Conservation (phyloP, 2,329 filamentous ascomycete species). For the Phyllosticta ampelicida region DNA sequence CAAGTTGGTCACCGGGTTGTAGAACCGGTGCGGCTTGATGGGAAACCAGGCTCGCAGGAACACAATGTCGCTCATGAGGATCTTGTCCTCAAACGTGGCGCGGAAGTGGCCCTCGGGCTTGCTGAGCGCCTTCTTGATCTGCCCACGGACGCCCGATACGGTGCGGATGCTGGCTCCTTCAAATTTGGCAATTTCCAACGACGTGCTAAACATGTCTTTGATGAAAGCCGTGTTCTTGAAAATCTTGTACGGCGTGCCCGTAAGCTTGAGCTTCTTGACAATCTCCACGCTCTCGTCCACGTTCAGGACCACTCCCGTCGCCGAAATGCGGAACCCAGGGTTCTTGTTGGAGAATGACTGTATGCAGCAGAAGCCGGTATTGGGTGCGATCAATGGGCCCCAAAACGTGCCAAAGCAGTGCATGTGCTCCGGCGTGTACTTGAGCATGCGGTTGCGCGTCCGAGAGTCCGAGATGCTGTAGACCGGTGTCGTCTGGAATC, state of each 20-base stretch:
- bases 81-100: conserved; percentile 97
- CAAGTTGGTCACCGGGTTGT: conserved; percentile 91
- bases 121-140: conserved; percentile 90
- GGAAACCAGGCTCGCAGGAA: conserved; percentile 97
- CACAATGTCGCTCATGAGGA: conserved; percentile 91
- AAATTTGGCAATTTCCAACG: conserved; percentile 94
- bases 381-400: conserved; percentile 86
- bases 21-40: conserved; percentile 88
- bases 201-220: conserved; percentile 92
- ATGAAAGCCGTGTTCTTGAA: conserved; percentile 99
- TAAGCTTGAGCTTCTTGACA: conserved; percentile 98
- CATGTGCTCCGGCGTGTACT: conserved; percentile 99
- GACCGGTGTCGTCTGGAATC: conserved; percentile 85
- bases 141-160: conserved; percentile 86
- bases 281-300: conserved; percentile 96
- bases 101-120: conserved; percentile 95
- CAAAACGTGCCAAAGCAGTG: conserved; percentile 97
- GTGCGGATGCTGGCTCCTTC: conserved; percentile 94
- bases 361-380: conserved; percentile 90
- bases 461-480: conserved; percentile 94
- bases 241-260: conserved; percentile 88
- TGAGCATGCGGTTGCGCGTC: conserved; percentile 92
- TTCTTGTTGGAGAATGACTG: conserved; percentile 77
- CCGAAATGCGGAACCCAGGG: conserved; percentile 86
- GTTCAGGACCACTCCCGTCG: conserved; percentile 83